phyloP scores from a whole-genome alignment of 495 filamentous ascomycete species.

The Penicillium samsonianum region DNA sequence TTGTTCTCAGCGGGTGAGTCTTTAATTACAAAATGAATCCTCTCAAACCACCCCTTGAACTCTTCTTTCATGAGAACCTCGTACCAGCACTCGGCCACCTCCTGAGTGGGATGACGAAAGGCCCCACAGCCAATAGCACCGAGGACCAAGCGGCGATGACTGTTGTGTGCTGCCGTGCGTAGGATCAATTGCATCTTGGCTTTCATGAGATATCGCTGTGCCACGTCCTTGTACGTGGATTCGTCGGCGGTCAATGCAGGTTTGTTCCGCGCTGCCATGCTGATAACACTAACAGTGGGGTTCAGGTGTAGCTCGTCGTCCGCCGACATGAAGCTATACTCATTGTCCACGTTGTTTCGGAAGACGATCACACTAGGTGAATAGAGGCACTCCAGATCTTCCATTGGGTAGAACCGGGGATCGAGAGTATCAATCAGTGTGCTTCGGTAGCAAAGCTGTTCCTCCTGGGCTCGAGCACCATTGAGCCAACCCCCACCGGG shows the following conservation, averaged over 20 bases:
- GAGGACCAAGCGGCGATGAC: conserved; percentile 58
- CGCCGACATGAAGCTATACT: conserved; percentile 42
- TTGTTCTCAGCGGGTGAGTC: conserved; percentile 42
- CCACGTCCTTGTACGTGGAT: conserved; percentile 25
- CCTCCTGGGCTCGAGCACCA: conserved; percentile 62
- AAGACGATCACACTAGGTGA: conserved; percentile 60
- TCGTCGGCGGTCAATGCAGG: conserved; percentile 41
- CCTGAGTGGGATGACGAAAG: conserved; percentile 59
- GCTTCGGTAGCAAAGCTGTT: conserved; percentile 64
- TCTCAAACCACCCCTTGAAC: conserved; percentile 49
- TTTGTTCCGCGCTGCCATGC: conserved; percentile 54
- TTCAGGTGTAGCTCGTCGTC: background rate
- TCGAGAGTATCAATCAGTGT: conserved; percentile 57
- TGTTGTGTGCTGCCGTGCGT: conserved; percentile 52
- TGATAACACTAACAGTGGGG: conserved; percentile 53
- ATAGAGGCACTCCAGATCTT: conserved; percentile 54
- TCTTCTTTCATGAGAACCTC: conserved; percentile 58
- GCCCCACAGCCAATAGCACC: conserved; percentile 70
- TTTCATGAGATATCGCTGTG: conserved; percentile 47
- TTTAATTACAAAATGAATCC: conserved; percentile 37
- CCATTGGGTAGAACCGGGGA: conserved; percentile 56
- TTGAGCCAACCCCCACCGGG: conserved; percentile 59
- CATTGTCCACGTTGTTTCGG: conserved; percentile 40
- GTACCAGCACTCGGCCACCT: conserved; percentile 61
- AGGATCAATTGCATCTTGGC: conserved; percentile 61